Conservation (phyloP, 305 asterid species). For the Withania somnifera region DNA sequence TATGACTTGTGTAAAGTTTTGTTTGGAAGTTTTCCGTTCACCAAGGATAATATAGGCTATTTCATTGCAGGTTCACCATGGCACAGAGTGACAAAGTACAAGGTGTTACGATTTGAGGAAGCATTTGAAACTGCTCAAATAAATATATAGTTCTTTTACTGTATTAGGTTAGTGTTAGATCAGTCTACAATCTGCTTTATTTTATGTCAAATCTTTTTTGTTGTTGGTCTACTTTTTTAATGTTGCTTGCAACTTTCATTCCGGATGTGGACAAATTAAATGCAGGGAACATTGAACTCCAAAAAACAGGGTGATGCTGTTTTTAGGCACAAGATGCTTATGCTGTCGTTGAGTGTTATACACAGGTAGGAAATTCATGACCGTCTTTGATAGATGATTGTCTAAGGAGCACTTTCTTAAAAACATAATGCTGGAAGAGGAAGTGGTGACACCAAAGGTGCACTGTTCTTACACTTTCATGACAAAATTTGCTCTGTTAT, state of each 20-base stretch:
- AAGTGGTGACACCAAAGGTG: too few relatives aligned
- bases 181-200: background rate
- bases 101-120: constrained; percentile 83
- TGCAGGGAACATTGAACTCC: constrained; percentile 87
- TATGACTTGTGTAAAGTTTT: background rate
- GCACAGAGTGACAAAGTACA: constrained; percentile 88
- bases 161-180: constrained; percentile 43
- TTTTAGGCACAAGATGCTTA: constrained; percentile 69
- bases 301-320: constrained; percentile 88
- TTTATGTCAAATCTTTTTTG: too few relatives aligned
- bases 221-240: background rate
- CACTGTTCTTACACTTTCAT: too few relatives aligned
- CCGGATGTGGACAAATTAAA: constrained; percentile 95
- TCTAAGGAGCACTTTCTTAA: too few relatives aligned
- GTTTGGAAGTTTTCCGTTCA: background rate
- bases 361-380: constrained; percentile 41
- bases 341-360: constrained; percentile 64
- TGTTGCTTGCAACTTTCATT: constrained; percentile 59
- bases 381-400: background rate
- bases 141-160: constrained; percentile 75
- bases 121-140: constrained; percentile 76
- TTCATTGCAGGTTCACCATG: constrained; percentile 56
- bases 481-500: too few relatives aligned
- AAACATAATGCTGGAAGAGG: too few relatives aligned
- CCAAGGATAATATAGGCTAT: background rate